These are phyloP conservation scores for Hemileccinum impolitum DNA, from an alignment of 768 basidiomycete species.

Conservation along the genomic window DNA sequence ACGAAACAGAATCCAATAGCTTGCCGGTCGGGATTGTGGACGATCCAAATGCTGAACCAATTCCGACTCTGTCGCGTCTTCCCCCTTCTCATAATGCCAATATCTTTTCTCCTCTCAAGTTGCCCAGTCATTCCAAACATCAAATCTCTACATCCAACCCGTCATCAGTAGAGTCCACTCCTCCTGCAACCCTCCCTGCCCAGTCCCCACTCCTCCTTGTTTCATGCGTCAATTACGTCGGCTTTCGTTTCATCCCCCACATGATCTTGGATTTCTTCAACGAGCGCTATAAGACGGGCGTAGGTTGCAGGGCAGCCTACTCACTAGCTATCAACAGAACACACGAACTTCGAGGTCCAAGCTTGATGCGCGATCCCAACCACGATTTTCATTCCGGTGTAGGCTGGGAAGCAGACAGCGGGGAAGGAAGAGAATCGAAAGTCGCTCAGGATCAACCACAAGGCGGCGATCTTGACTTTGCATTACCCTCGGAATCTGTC, in stretches of 20 bases:
- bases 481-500: conserved; percentile 58
- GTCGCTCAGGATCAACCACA: conserved; percentile 9
- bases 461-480: conserved; percentile 73
- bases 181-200: conserved; percentile 58
- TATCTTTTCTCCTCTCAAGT: conserved; percentile 32
- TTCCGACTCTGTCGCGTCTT: conserved; percentile 40
- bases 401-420: conserved; percentile 1
- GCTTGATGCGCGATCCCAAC: conserved; percentile 13
- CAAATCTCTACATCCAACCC: conserved; percentile 16
- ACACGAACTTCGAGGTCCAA: conserved; percentile 52
- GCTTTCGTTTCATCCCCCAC: conserved; percentile 77
- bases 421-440: conserved; percentile 8
- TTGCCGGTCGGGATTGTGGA: conserved; percentile 22
- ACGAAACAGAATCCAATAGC: conserved; percentile 48
- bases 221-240: conserved; percentile 71
- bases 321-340: conserved; percentile 59
- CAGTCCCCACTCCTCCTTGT: conserved; percentile 81
- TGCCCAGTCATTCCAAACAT: conserved; percentile 20
- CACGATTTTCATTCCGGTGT: conserved; percentile 16
- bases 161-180: conserved; percentile 38
- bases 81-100: conserved; percentile 31
- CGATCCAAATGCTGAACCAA: conserved; percentile 35
- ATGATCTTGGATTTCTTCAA: conserved; percentile 96
- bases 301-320: conserved; percentile 82
- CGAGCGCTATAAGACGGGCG: conserved; percentile 71